phyloP scores from a whole-genome alignment of 169 alveolate species.

The Plasmodium ovale region DNA sequence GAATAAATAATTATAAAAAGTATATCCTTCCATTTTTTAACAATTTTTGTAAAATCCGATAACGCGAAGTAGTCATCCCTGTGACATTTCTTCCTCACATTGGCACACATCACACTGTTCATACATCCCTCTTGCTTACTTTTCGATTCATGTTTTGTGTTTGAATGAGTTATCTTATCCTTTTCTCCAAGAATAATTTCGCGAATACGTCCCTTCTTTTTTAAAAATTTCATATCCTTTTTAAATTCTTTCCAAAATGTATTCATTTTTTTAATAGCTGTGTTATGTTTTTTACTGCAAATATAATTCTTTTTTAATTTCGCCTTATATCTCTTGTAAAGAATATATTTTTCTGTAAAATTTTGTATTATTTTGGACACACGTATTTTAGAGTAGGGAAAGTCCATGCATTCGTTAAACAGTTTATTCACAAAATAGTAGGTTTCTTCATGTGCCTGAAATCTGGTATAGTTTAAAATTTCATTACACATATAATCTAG shows the following conservation, averaged over 20 bases:
- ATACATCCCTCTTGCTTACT: neutral
- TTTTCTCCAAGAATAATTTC: neutral
- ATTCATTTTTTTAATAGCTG: slow-evolving; percentile 34
- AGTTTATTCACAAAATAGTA: slow-evolving; percentile 28
- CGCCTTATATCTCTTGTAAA: slow-evolving; percentile 55
- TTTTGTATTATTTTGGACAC: slow-evolving; percentile 19
- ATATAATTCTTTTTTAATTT: slow-evolving; percentile 39
- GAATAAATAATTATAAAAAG: slow-evolving; percentile 33
- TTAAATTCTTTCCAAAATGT: slow-evolving; percentile 64
- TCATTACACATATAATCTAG: slow-evolving; percentile 57
- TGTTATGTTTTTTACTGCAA: slow-evolving; percentile 4
- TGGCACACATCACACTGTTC: neutral
- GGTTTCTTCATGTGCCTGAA: slow-evolving; percentile 50
- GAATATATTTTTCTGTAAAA: slow-evolving; percentile 19
- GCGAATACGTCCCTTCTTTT: slow-evolving; percentile 4
- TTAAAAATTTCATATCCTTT: slow-evolving; percentile 54
- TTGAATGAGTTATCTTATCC: neutral
- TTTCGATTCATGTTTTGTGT: neutral
- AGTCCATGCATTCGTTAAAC: slow-evolving; percentile 36
- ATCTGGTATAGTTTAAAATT: slow-evolving; percentile 57
- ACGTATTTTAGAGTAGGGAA: slow-evolving; percentile 26
- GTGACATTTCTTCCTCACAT: neutral
- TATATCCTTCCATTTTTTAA: slow-evolving; percentile 64
- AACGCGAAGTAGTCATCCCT: slow-evolving; percentile 17
- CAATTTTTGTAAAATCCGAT: slow-evolving; percentile 18